Percentiles rank a stretch among this genome's conserved stretches.
These are phyloP conservation scores for Pseudodiploospora longispora DNA, from an alignment of 2,329 filamentous ascomycete species.

Conservation along the genomic window DNA sequence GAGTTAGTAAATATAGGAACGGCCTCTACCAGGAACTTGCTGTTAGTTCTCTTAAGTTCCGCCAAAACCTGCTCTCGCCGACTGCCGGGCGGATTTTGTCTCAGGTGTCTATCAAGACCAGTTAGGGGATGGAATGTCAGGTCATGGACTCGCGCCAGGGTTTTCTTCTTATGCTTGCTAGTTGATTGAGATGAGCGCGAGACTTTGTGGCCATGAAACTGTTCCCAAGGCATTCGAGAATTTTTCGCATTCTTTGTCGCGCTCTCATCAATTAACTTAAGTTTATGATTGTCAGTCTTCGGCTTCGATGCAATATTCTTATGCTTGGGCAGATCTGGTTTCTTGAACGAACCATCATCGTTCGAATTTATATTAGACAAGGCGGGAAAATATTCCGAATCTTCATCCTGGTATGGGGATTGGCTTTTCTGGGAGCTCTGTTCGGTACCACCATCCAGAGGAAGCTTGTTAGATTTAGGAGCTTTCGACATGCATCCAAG, in stretches of 20 bases:
- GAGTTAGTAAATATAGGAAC: not conserved
- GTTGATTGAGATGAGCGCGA: not conserved
- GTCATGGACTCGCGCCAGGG: conserved; percentile 11
- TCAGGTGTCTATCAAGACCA: conserved; percentile 15
- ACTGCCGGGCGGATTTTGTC: conserved; percentile 5
- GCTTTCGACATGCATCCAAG: not conserved
- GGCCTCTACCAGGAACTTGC: conserved; percentile 18
- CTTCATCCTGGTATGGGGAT: too few relatives aligned
- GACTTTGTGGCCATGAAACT: not conserved
- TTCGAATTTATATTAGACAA: too few relatives aligned
- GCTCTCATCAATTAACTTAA: too few relatives aligned
- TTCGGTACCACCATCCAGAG: not conserved
- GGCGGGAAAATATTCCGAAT: too few relatives aligned
- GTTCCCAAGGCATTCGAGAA: not conserved
- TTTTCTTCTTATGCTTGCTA: conserved; percentile 10
- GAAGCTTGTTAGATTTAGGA: not conserved
- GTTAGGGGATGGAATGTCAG: conserved; percentile 15
- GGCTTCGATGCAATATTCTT: too few relatives aligned
- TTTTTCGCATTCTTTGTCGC: too few relatives aligned
- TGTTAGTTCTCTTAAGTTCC: conserved; percentile 19
- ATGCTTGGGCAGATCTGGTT: too few relatives aligned
- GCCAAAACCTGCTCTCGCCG: conserved; percentile 19
- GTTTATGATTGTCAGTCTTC: too few relatives aligned
- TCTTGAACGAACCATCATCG: too few relatives aligned
- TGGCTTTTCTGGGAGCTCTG: too few relatives aligned